Base-by-base conservation (phyloP, 257 asterid genomes). In the Ophiorrhiza pumila region DNA sequence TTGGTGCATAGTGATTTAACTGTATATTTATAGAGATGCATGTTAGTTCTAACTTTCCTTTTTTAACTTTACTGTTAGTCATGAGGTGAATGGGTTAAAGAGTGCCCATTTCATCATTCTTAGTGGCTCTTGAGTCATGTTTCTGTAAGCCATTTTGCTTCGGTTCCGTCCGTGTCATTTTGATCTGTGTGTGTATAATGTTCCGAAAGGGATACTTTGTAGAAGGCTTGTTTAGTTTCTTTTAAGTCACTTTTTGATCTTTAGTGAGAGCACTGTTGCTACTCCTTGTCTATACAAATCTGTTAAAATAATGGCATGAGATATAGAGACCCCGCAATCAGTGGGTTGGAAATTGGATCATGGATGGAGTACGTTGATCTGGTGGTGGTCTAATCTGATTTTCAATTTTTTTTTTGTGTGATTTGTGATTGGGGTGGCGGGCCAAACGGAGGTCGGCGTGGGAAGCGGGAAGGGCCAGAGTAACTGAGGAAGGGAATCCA, bases 41-140 rank as follows among this genome's bases (percentile, higher is more conserved):
- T 72, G 76, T 68, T 80, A 71, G 77, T 71, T 72, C 78, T 78
- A 81, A 84, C 80, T 39, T 50, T 57, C 62, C 25, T 57, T 43
- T 39, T 60, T 49, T 34, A n/a, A 13, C 59, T 23, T 69, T 11
- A 45, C 29, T 66, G n/a, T 60, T 74, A 49, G 77, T 45, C 23
- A 22, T 50, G 39, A 37, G 70, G 65, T 65, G 78, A 52, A 39
- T 55, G 67, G 76, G 72, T 50, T 42, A 52, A 76, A 71, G 74
- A 68, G 75, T 75, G 78, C 80, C 79, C 68, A 65, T 65, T 39
- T 72, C 64, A 69, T 60, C 64, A 6, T 64, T 56, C 53, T 53
- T 57, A 27, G 27, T 43, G 69, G 67, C 60, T 61, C 55, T n/a
- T 32, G 52, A 23, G 23, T 56, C 29, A 10, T 50, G 22, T 18